Base-by-base conservation (phyloP, 2,329 filamentous ascomycete species). In the Talaromyces sp. region DNA sequence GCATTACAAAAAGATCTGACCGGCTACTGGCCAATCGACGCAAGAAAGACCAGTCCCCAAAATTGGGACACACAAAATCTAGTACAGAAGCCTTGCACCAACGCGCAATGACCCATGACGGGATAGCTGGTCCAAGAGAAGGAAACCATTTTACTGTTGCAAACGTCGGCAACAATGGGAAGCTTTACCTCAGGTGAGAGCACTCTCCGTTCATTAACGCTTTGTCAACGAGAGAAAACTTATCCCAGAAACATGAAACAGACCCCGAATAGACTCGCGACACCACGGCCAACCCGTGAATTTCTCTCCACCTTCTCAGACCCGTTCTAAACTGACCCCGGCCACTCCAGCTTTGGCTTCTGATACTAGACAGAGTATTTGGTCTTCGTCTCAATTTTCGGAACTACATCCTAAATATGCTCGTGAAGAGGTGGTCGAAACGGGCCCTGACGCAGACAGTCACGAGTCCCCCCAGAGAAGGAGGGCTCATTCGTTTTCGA, bases 161-260 rank as follows among this genome's bases (percentile, higher is more conserved):
- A 56, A 93, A 92, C 73, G 89, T 93, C 62, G 89, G 89, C 26
- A 90, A 91, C 71, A 91, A 92, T 75, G 90, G 90, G 43, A 86
- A 87, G 71, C 90, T 93, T 74, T 93, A 91, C 74, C 73, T 93
- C 66, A 89, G 89, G 89, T 93, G 85, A 21, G 49, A 58, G 2
- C 49, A 52, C 13, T 29, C 11, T 13, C 13, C 24, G 27, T 29
- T 17, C 17, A n/a, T 52, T 60, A 58, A 52, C 62, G 62, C 65
- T 61, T 24, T 55, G 51, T 14, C 13, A 51, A 51, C 58, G 61
- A 62, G 38, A 63, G 65, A 67, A 58, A 68, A 59, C 58, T 60
- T 56, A 56, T 38, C 26, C 35, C 27, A 54, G 31, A 26, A 31
- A 32, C n/a, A 4, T 29, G 26, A 41, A 62, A 49, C 57, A 75